phyloP scores from a whole-genome alignment of 345 rosid species.

The Citrus hindsii region DNA sequence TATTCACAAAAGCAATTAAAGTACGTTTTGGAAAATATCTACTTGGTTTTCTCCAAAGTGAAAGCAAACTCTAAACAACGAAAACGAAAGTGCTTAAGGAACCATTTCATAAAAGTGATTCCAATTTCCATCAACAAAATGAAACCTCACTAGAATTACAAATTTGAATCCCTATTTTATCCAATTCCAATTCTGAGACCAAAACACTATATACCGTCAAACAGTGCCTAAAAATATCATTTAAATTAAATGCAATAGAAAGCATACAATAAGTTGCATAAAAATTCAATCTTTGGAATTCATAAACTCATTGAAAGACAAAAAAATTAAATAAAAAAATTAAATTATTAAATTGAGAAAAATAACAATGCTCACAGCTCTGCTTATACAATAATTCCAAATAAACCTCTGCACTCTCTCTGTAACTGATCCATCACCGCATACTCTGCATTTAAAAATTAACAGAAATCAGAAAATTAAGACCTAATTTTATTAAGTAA shows the following conservation, averaged over 20 bases:
- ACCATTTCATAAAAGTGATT: background rate
- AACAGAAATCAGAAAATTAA: background rate
- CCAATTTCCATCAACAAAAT: background rate
- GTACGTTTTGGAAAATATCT: background rate
- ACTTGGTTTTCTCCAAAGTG: background rate
- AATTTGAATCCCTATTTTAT: background rate
- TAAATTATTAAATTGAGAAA: background rate
- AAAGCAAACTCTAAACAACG: background rate
- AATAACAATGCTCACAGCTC: constrained; percentile 42
- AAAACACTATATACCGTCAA: background rate
- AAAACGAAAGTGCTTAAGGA: background rate
- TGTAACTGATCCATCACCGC: constrained; percentile 59
- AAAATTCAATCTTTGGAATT: background rate
- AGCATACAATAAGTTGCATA: background rate
- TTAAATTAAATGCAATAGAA: background rate
- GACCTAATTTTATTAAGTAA: background rate
- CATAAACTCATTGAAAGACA: background rate
- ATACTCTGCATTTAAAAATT: constrained; percentile 27
- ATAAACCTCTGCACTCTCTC: constrained; percentile 59
- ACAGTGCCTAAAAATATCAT: background rate
- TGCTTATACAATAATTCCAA: constrained; percentile 56
- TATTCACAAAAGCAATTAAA: background rate
- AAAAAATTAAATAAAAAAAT: background rate
- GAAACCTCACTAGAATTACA: background rate
- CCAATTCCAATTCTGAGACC: background rate